Evolutionary conservation across 371 early-diverging fungal genomes (phyloP).

Genomic region (Umbelopsis sp.): DNA sequence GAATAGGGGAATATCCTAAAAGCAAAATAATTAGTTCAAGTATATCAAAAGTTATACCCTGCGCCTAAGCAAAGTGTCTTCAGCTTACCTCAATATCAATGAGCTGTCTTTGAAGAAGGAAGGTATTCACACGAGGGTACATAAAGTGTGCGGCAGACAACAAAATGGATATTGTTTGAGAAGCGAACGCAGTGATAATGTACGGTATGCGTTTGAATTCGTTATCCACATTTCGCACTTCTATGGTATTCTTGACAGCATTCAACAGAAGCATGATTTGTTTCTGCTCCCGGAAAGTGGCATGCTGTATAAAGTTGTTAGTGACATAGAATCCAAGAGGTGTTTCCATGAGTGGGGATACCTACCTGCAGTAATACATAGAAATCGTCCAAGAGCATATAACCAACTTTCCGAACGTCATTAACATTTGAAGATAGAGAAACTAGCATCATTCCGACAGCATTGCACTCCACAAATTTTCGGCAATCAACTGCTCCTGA

Average conservation of each 20-base stretch:
- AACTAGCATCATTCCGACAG: constrained; percentile 67
- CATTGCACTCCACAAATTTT: constrained; percentile 70
- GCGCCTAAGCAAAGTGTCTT: background rate
- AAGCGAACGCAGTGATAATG: constrained; percentile 68
- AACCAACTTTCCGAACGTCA: constrained; percentile 61
- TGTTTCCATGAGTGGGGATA: background rate
- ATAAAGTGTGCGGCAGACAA: constrained; percentile 75
- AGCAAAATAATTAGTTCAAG: background rate
- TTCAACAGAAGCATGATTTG: constrained; percentile 70
- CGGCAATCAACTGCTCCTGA: constrained; percentile 62
- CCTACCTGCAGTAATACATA: constrained; percentile 62
- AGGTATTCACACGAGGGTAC: constrained; percentile 75
- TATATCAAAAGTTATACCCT: too few species aligned
- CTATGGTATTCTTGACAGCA: constrained; percentile 69
- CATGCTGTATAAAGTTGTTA: constrained; percentile 25
- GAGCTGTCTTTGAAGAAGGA: constrained; percentile 70
- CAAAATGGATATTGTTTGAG: constrained; percentile 64
- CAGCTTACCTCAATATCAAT: constrained; percentile 70
- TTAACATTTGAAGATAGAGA: constrained; percentile 61
- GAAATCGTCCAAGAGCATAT: constrained; percentile 69
- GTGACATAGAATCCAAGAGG: background rate
- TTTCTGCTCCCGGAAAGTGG: constrained; percentile 63
- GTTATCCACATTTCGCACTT: constrained; percentile 44
- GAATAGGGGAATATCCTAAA: constrained; percentile 81
- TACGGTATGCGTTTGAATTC: constrained; percentile 64